These are phyloP conservation scores for Raddia distichophylla DNA, from an alignment of 176 grass and related monocot species.

Conservation along the genomic window DNA sequence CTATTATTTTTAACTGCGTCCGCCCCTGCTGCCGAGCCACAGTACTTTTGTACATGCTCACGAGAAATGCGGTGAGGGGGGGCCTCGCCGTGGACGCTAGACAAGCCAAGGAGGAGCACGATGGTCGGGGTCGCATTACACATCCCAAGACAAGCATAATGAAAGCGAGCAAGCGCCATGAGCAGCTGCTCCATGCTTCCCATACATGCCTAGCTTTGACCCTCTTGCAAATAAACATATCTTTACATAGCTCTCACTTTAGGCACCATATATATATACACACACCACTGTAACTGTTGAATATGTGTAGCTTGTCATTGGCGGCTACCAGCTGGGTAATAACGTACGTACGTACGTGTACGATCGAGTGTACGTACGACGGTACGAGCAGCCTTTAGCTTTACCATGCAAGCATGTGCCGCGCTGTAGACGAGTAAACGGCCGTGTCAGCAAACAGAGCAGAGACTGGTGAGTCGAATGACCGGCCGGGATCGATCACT, in stretches of 20 bases:
- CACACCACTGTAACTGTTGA: too few relatives aligned
- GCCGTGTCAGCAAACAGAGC: neutral
- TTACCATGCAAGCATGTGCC: too few relatives aligned
- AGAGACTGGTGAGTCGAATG: neutral
- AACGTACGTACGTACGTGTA: neutral
- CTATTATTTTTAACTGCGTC: too few relatives aligned
- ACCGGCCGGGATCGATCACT: too few relatives aligned
- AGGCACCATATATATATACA: neutral
- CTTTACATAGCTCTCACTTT: neutral
- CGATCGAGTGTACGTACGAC: too few relatives aligned
- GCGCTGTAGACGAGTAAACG: constrained; percentile 25
- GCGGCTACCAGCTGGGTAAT: neutral
- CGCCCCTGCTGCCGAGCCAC: too few relatives aligned
- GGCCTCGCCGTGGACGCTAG: too few relatives aligned
- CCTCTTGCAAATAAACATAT: neutral
- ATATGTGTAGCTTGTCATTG: neutral
- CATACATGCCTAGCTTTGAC: constrained; percentile 20
- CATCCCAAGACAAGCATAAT: constrained; percentile 21
- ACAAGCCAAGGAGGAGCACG: neutral
- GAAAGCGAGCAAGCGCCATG: constrained; percentile 19
- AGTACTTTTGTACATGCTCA: neutral
- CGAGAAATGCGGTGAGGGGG: too few relatives aligned
- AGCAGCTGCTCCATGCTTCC: neutral
- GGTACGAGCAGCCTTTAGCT: neutral
- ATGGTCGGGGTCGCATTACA: constrained; percentile 5